These are phyloP conservation scores for Colletotrichum musae DNA, from an alignment of 2,329 filamentous ascomycete species.

Conservation along the genomic window DNA sequence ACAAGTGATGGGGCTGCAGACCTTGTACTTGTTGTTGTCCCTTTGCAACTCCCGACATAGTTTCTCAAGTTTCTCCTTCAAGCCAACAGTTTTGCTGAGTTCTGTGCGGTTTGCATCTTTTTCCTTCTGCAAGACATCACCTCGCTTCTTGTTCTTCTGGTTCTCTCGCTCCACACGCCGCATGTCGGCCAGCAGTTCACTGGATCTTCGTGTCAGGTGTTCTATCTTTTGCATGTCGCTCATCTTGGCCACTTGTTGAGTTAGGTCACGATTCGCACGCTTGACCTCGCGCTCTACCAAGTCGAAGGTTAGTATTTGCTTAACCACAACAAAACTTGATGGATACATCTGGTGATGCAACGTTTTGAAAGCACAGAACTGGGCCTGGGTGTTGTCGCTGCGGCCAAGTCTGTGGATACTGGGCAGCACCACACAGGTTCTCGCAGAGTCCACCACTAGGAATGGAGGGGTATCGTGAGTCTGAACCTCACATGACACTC, in stretches of 20 bases:
- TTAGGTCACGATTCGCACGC: constrained; percentile 91
- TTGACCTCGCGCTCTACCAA: constrained; percentile 89
- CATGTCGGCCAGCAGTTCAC: constrained; percentile 93
- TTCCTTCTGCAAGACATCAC: constrained; percentile 95
- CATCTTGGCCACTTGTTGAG: constrained; percentile 91
- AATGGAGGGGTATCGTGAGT: constrained; percentile 22
- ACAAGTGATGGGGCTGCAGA: constrained; percentile 56
- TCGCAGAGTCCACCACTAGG: neutral
- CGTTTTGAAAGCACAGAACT: neutral
- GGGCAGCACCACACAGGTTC: neutral
- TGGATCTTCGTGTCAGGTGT: constrained; percentile 89
- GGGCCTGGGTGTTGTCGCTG: neutral
- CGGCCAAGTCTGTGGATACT: neutral
- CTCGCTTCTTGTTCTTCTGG: constrained; percentile 94
- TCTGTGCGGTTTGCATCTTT: constrained; percentile 92
- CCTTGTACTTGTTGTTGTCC: constrained; percentile 99
- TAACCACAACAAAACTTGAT: constrained; percentile 21
- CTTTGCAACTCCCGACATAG: constrained; percentile 93
- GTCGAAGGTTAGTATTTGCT: constrained; percentile 49
- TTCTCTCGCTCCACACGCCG: constrained; percentile 95
- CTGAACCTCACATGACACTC: constrained; percentile 37
- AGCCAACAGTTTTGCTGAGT: constrained; percentile 87
- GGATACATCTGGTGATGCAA: neutral
- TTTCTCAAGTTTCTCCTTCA: constrained; percentile 98
- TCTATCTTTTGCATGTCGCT: constrained; percentile 94